A percentile compares a stretch with the other conserved stretches of the same genome.
Evolutionary conservation across 805 yeast species (phyloP).

Genomic region (Kurtzmaniella fragi): DNA sequence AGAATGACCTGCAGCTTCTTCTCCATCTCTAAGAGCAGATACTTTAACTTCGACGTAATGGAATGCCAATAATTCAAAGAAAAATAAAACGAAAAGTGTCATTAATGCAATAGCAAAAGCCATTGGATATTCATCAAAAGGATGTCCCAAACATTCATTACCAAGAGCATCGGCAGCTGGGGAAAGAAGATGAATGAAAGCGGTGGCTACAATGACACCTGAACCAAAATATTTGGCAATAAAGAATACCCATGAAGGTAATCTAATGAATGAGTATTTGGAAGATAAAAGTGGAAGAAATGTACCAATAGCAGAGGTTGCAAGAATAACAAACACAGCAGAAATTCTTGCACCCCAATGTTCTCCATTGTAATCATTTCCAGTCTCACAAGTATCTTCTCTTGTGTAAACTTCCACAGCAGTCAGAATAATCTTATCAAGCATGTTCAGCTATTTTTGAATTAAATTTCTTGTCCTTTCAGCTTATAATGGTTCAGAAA

Average conservation of each 20-base stretch:
- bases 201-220: conserved; percentile 80
- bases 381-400: conserved; percentile 34
- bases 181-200: conserved; percentile 67
- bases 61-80: conserved; percentile 47
- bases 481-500: too few relatives aligned
- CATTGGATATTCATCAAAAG: conserved; percentile 48
- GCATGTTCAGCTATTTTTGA: too few relatives aligned
- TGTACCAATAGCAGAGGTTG: conserved; percentile 50
- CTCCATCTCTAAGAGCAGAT: conserved; percentile 14
- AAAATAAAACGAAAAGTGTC: conserved; percentile 47
- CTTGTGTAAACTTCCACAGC: conserved; percentile 34
- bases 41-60: conserved; percentile 37
- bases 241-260: conserved; percentile 62
- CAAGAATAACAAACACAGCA: conserved; percentile 55
- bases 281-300: conserved; percentile 62
- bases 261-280: conserved; percentile 48
- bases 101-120: conserved; percentile 52
- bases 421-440: too few relatives aligned
- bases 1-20: conserved; percentile 27
- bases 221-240: conserved; percentile 75
- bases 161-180: conserved; percentile 62
- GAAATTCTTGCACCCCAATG: conserved; percentile 50
- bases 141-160: conserved; percentile 58
- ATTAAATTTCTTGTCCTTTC: too few relatives aligned
- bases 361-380: conserved; percentile 42